A percentile compares a stretch with the other conserved stretches of the same genome.
Evolutionary conservation across 78 protist genomes (phyloP).

Genomic region (Andalucia godoyi): DNA sequence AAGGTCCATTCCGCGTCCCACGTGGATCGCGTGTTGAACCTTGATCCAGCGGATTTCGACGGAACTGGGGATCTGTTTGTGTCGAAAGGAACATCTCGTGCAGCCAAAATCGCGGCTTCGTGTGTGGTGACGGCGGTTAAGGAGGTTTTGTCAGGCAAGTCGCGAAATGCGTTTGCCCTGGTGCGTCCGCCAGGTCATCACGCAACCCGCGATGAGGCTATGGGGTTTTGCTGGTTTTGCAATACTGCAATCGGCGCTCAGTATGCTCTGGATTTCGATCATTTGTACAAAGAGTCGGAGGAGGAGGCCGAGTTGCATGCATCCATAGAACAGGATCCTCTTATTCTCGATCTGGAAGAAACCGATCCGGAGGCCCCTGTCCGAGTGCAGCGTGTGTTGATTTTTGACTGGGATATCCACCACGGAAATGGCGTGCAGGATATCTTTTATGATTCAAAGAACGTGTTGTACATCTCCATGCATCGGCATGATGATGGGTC

Average conservation of each 20-base stretch:
- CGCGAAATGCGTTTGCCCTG: constrained; percentile 35
- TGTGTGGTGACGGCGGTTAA: constrained; percentile 4
- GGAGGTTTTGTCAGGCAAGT: constrained; percentile 2
- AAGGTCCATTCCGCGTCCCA: no score
- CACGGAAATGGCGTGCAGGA: constrained; percentile 79
- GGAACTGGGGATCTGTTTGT: background rate
- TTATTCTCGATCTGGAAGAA: no score
- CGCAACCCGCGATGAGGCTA: background rate
- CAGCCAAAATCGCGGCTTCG: background rate
- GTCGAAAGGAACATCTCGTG: background rate
- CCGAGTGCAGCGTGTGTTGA: background rate
- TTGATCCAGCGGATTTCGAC: no score
- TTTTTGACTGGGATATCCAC: constrained; percentile 78
- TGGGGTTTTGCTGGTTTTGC: constrained; percentile 72
- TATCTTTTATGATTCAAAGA: constrained; percentile 35
- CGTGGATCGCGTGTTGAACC: no score
- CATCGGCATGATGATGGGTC: background rate
- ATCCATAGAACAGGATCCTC: no score
- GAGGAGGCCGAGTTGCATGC: no score
- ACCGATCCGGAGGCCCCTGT: background rate
- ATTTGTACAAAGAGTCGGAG: constrained; percentile 7
- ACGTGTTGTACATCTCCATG: constrained; percentile 14
- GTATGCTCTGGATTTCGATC: constrained; percentile 28
- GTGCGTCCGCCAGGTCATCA: constrained; percentile 59
- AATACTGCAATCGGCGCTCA: constrained; percentile 71